A percentile compares a stretch with the other conserved stretches of the same genome.
Evolutionary conservation across 768 basidiomycete genomes (phyloP).

Genomic region (Asterophora lycoperdoides): DNA sequence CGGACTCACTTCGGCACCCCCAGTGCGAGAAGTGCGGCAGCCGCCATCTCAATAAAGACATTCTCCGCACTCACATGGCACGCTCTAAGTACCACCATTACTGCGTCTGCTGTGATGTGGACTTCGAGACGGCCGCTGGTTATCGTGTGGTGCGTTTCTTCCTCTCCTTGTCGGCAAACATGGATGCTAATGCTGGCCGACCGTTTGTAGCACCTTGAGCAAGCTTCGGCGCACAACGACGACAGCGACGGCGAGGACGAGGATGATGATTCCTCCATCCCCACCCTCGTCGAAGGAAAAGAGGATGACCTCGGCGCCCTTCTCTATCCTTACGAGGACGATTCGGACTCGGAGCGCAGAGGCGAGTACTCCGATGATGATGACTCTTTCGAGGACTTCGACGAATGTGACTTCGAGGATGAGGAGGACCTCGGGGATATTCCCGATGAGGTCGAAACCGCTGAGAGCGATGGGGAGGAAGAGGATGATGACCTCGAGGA

Average conservation of each 20-base stretch:
- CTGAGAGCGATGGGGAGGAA: background rate
- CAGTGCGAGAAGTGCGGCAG: conserved; percentile 18
- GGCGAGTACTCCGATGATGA: conserved; percentile 23
- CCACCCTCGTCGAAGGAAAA: conserved; percentile 10
- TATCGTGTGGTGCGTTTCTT: conserved; percentile 15
- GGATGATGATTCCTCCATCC: background rate
- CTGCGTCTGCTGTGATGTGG: conserved; percentile 18
- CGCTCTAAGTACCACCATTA: conserved; percentile 22
- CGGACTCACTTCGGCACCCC: conserved; percentile 14
- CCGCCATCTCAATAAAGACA: conserved; percentile 18
- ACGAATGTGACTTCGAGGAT: conserved; percentile 18
- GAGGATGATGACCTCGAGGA: conserved; percentile 7
- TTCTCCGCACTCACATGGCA: conserved; percentile 17
- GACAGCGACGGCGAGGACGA: conserved; percentile 19
- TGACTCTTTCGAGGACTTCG: conserved; percentile 18
- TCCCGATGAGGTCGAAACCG: background rate
- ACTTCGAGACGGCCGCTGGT: conserved; percentile 15
- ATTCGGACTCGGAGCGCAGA: conserved; percentile 13
- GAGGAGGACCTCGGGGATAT: conserved; percentile 14
- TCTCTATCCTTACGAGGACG: conserved; percentile 25
- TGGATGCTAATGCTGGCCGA: background rate
- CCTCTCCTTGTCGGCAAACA: background rate
- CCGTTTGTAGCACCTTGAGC: conserved; percentile 18
- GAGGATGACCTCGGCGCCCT: conserved; percentile 16
- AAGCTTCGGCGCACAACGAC: conserved; percentile 16